Evolutionary conservation across 2,329 filamentous ascomycete species (phyloP).

Genomic region (Diaporthe ampelina): DNA sequence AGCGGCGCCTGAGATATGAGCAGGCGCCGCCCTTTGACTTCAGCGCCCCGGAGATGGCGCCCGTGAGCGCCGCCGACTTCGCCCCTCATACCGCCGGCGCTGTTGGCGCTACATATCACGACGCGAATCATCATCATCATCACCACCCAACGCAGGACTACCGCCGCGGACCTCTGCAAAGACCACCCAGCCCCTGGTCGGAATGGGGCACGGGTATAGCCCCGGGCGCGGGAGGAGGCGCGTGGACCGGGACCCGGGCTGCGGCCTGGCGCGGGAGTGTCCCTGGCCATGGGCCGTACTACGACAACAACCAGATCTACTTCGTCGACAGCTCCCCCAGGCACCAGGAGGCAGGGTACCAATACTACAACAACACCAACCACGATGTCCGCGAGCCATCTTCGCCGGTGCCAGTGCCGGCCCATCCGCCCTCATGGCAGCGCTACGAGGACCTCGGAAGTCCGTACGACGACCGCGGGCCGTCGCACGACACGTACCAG

Average conservation of each 20-base stretch:
- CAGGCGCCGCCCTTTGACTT: constrained; percentile 22
- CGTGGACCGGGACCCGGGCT: neutral
- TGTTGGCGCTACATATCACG: neutral
- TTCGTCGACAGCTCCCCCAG: neutral
- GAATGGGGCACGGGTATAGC: neutral
- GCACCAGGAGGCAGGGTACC: neutral
- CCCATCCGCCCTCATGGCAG: neutral
- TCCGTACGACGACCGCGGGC: neutral
- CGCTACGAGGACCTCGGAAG: constrained; percentile 1
- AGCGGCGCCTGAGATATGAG: constrained; percentile 5
- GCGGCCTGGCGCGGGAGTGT: neutral
- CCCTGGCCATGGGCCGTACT: too few relatives aligned
- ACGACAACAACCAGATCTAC: constrained; percentile 2
- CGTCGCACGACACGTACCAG: neutral
- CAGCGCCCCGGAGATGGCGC: constrained; percentile 29
- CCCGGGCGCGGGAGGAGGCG: neutral
- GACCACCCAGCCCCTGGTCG: neutral
- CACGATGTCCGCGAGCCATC: neutral
- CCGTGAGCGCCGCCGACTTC: constrained; percentile 21
- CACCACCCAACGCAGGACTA: neutral
- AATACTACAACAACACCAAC: neutral
- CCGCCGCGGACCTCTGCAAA: neutral
- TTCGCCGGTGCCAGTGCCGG: neutral
- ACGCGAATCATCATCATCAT: neutral
- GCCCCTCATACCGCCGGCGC: neutral